phyloP scores from a whole-genome alignment of 495 filamentous ascomycete species.

The Entonaema liquescens region DNA sequence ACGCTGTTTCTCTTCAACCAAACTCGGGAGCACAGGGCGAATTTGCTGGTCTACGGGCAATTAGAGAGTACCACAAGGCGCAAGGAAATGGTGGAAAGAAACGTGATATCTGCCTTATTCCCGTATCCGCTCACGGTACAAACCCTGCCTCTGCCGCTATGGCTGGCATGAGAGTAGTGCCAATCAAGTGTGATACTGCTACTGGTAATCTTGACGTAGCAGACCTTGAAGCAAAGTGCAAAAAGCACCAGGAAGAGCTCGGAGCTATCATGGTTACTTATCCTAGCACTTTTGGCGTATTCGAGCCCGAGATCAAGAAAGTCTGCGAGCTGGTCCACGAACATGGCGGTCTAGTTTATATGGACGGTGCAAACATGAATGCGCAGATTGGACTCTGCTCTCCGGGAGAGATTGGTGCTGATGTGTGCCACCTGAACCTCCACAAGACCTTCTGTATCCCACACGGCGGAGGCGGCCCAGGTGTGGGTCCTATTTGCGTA shows the following conservation, averaged over 20 bases:
- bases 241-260: conserved; percentile 84
- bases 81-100: conserved; percentile 62
- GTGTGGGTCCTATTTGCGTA: conserved; percentile 95
- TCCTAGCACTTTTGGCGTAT: conserved; percentile 95
- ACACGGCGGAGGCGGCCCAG: conserved; percentile 94
- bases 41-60: conserved; percentile 91
- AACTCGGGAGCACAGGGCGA: conserved; percentile 98
- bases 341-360: conserved; percentile 95
- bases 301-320: conserved; percentile 89
- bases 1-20: conserved; percentile 88
- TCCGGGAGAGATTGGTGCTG: conserved; percentile 94
- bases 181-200: conserved; percentile 88
- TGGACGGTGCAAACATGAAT: conserved; percentile 99
- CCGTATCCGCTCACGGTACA: conserved; percentile 95
- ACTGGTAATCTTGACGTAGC: conserved; percentile 90
- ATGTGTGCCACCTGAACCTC: conserved; percentile 97
- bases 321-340: conserved; percentile 87
- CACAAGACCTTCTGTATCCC: conserved; percentile 99
- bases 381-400: conserved; percentile 98
- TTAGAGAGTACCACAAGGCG: conserved; percentile 84
- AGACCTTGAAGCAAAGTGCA: conserved; percentile 87
- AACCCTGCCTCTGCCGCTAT: conserved; percentile 97
- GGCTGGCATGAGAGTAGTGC: conserved; percentile 96
- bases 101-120: conserved; percentile 94
- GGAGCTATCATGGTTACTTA: conserved; percentile 99